Conservation (phyloP, 257 asterid genomes). For the Mitragyna speciosa region DNA sequence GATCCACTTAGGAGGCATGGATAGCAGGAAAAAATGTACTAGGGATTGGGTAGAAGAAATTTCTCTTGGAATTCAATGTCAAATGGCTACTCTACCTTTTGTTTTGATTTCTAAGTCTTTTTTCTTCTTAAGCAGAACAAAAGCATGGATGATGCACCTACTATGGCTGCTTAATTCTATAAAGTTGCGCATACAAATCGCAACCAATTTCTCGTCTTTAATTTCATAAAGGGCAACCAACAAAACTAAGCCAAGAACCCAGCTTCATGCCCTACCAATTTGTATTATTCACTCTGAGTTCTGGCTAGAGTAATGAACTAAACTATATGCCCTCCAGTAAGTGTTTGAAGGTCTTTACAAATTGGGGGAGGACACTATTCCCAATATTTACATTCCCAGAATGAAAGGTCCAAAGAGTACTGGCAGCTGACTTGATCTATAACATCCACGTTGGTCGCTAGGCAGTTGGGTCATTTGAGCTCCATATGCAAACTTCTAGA, state of each 20-base stretch:
- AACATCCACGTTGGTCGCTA: slow-evolving; percentile 33
- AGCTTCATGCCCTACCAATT: not conserved
- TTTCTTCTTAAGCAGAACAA: not conserved
- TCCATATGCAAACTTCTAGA: slow-evolving; percentile 83
- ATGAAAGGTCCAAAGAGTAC: not conserved
- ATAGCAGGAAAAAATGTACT: not conserved
- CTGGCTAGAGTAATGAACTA: not conserved
- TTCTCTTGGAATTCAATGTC: not conserved
- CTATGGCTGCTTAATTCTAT: not conserved
- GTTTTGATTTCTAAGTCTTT: not conserved
- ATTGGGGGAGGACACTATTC: slow-evolving; percentile 4
- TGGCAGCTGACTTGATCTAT: not conserved
- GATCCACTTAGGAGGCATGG: not conserved
- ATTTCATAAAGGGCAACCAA: not conserved
- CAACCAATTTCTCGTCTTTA: no score
- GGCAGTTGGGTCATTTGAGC: slow-evolving; percentile 56
- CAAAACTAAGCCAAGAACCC: slow-evolving; percentile 6
- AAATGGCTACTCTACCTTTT: not conserved
- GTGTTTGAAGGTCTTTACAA: not conserved
- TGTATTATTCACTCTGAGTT: not conserved
- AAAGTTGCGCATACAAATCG: not conserved
- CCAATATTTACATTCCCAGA: slow-evolving; percentile 3
- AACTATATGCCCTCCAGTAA: not conserved
- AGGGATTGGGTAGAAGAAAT: not conserved
- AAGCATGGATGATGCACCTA: not conserved